phyloP scores from a whole-genome alignment of 768 basidiomycete genomes.

The Lactifluus volemus region DNA sequence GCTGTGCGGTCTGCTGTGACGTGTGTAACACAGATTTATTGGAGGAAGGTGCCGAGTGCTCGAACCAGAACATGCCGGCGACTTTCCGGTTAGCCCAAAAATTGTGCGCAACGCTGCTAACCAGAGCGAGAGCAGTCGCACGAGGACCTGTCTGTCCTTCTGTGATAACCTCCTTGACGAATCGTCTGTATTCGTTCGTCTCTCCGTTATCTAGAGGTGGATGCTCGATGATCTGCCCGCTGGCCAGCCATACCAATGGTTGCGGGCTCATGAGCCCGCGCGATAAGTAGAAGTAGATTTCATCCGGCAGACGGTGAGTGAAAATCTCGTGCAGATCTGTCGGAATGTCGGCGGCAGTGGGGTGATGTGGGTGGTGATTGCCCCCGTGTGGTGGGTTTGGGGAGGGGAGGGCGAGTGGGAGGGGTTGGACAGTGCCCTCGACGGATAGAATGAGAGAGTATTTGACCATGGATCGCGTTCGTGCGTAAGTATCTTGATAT shows the following conservation, averaged over 20 bases:
- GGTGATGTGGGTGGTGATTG: constrained; percentile 53
- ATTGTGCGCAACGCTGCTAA: constrained; percentile 68
- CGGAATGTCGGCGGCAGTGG: constrained; percentile 84
- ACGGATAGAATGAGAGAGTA: constrained; percentile 85
- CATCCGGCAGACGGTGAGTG: constrained; percentile 89
- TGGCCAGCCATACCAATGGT: constrained; percentile 90
- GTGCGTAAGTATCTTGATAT: constrained; percentile 81
- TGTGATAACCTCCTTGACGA: constrained; percentile 92
- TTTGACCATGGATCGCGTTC: constrained; percentile 86
- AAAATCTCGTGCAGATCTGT: constrained; percentile 90
- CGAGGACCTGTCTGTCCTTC: constrained; percentile 92
- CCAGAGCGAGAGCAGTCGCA: constrained; percentile 80
- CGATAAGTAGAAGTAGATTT: constrained; percentile 93
- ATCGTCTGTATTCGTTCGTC: constrained; percentile 88
- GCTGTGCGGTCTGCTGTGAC: constrained; percentile 69
- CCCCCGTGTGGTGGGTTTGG: constrained; percentile 40
- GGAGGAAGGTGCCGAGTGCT: constrained; percentile 36
- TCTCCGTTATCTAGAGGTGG: constrained; percentile 93
- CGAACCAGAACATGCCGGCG: constrained; percentile 68
- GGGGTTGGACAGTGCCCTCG: constrained; percentile 73
- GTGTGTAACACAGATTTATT: constrained; percentile 63
- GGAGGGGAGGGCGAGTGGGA: constrained; percentile 58
- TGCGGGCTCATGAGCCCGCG: constrained; percentile 85
- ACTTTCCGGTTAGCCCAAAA: constrained; percentile 81
- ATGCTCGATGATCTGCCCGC: constrained; percentile 74